Conservation (phyloP, 768 basidiomycete species). For the Lyophyllum shimeji region DNA sequence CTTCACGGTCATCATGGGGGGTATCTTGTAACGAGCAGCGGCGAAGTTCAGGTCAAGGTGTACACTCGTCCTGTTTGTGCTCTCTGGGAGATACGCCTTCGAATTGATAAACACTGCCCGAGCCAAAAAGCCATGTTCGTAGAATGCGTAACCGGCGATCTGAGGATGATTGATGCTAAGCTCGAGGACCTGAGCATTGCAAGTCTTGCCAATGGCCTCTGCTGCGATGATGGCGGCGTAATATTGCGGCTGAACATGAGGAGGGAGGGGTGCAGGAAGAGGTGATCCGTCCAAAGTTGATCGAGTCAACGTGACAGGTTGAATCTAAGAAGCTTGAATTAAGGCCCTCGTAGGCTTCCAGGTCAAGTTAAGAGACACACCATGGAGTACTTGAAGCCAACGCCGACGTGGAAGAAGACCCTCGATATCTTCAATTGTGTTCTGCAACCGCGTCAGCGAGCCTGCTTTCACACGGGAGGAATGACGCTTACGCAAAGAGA, state of each 20-base stretch:
- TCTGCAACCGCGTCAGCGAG: constrained; percentile 3
- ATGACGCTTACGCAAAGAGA: constrained; percentile 45
- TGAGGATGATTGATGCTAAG: constrained; percentile 42
- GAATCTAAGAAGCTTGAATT: constrained; percentile 43
- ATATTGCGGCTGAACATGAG: constrained; percentile 67
- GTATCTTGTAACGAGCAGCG: constrained; percentile 19
- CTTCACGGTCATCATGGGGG: constrained; percentile 41
- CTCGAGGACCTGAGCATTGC: constrained; percentile 43
- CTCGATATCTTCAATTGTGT: constrained; percentile 46
- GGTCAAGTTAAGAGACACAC: constrained; percentile 27
- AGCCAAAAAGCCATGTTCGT: constrained; percentile 40
- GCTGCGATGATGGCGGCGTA: constrained; percentile 63
- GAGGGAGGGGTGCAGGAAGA: constrained; percentile 47
- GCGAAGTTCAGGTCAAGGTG: constrained; percentile 44
- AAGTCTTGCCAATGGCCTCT: constrained; percentile 52
- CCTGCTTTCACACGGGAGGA: too few species aligned
- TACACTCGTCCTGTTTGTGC: constrained; percentile 33
- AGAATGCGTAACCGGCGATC: constrained; percentile 64
- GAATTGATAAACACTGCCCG: constrained; percentile 63
- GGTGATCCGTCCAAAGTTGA: constrained; percentile 56
- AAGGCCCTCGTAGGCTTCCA: neutral
- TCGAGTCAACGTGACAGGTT: constrained; percentile 56
- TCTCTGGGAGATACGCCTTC: constrained; percentile 43
- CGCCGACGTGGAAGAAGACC: constrained; percentile 65
- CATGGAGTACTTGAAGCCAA: constrained; percentile 73